Base-by-base conservation (phyloP, 1,139 yeast genomes). In the Scheffersomyces titani region DNA sequence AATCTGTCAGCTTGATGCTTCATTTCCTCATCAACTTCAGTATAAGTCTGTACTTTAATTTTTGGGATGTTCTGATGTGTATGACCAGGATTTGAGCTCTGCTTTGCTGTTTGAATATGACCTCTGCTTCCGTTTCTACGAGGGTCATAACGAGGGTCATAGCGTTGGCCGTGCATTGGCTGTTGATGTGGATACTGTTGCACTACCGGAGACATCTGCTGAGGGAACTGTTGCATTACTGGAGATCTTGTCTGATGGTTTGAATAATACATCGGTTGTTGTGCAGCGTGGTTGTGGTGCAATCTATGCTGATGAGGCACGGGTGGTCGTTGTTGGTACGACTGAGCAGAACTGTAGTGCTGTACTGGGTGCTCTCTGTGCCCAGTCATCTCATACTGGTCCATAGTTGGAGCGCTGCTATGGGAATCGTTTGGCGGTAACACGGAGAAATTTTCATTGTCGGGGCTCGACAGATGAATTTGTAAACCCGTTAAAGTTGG, bases 1-100 rank as follows among this genome's bases (percentile, higher is more conserved):
- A 77, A 64, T 53, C 74, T 63, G 47, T 66, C 49, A 5, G 16
- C n/a, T 6, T 22, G 13, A 46, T 46, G 16, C 22, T 46, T 20
- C 40, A 3, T 6, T 22, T 46, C 49, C 6, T 22, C 49, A 19
- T 46, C 49, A 5, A 46, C 49, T 46, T 46, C 49, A 9, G 16
- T 22, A 46, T 22, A 46, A n/a, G 20, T 18, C 22, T 46, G 49
- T 16, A 46, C n/a, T 22, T 46, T 46, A n/a, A 46, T 19, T 46
- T 19, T 13, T 46, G 49, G 49, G 13, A 46, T 22, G 5, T 16
- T n/a, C 7, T 46, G 49, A 20, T 19, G 49, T n/a, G 20, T 7
- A 3, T 19, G 49, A 9, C 7, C 24, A 19, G 11, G 24, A 46
- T 7, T 16, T 22, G 20, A 6, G 13, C 24, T 22, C 49, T 46